Evolutionary conservation across 345 rosid genomes (phyloP).

Genomic region (Rhodomyrtus tomentosa): DNA sequence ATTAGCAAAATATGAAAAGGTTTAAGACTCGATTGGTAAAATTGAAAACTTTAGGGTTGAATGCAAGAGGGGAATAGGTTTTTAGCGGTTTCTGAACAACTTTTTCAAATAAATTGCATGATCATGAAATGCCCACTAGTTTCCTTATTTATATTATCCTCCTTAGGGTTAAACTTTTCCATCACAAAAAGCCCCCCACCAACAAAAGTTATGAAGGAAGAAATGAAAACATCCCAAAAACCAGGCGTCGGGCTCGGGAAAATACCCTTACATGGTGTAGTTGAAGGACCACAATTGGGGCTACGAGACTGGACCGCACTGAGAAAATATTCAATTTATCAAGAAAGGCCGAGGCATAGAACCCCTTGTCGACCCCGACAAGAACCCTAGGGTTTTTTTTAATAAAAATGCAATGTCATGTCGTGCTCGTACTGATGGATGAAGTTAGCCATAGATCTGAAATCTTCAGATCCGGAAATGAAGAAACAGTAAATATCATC

Average conservation of each 20-base stretch:
- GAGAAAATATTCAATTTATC: background rate
- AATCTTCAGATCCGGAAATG: background rate
- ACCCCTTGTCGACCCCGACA: background rate
- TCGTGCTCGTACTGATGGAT: background rate
- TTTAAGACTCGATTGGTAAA: too few species aligned
- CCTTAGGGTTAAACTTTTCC: background rate
- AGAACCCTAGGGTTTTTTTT: background rate
- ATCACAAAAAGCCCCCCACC: background rate
- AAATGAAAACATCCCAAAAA: background rate
- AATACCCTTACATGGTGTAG: background rate
- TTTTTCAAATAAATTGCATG: too few species aligned
- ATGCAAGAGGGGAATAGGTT: too few species aligned
- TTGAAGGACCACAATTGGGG: background rate
- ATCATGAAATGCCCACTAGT: background rate
- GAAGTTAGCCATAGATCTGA: background rate
- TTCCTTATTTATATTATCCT: background rate
- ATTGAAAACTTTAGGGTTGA: too few species aligned
- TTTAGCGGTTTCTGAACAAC: too few species aligned
- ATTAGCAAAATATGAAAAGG: too few species aligned
- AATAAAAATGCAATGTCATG: rapidly evolving
- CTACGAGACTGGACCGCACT: background rate
- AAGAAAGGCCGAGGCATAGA: background rate
- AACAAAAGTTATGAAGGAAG: background rate
- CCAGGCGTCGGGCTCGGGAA: background rate
- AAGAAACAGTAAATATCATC: background rate